Conservation (phyloP, 1,284 basidiomycete species). For the Hortiboletus rubellus region DNA sequence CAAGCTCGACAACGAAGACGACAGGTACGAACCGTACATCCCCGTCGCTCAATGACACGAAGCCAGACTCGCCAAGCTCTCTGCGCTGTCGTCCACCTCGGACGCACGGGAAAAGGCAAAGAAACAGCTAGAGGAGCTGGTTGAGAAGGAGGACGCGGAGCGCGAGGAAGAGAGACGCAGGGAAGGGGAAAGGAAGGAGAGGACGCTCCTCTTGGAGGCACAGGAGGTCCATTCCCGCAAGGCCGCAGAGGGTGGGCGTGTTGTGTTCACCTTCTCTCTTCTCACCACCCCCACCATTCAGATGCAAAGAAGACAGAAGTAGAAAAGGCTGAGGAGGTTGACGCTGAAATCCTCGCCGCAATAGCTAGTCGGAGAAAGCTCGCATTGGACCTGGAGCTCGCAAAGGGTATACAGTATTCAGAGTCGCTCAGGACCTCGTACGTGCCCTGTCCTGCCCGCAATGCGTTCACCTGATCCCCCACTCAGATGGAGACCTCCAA, state of each 20-base stretch:
- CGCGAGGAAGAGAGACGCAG: constrained; percentile 71
- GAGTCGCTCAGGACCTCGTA: constrained; percentile 84
- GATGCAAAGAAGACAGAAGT: constrained; percentile 84
- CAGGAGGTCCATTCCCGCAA: constrained; percentile 88
- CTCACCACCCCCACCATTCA: constrained; percentile 34
- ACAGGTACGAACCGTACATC: constrained; percentile 81
- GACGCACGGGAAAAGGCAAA: constrained; percentile 53
- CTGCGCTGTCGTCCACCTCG: constrained; percentile 56
- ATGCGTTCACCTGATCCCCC: constrained; percentile 7
- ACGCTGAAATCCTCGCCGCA: constrained; percentile 88
- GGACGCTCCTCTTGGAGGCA: constrained; percentile 86
- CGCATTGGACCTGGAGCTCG: constrained; percentile 89
- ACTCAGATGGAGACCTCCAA: constrained; percentile 84
- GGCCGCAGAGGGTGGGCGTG: constrained; percentile 71
- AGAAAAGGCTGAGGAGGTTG: constrained; percentile 85
- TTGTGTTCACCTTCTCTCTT: neutral
- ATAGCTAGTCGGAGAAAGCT: constrained; percentile 91
- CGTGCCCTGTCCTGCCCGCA: constrained; percentile 25
- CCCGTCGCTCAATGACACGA: constrained; percentile 85
- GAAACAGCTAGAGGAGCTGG: constrained; percentile 56
- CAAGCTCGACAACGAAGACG: constrained; percentile 63
- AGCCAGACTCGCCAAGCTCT: constrained; percentile 76
- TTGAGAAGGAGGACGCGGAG: constrained; percentile 72
- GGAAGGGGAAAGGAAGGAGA: constrained; percentile 77
- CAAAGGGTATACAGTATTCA: constrained; percentile 89